A percentile compares a stretch with the other conserved stretches of the same genome.
These are phyloP conservation scores for Boletellus ananas DNA, from an alignment of 768 basidiomycete genomes.

Conservation along the genomic window DNA sequence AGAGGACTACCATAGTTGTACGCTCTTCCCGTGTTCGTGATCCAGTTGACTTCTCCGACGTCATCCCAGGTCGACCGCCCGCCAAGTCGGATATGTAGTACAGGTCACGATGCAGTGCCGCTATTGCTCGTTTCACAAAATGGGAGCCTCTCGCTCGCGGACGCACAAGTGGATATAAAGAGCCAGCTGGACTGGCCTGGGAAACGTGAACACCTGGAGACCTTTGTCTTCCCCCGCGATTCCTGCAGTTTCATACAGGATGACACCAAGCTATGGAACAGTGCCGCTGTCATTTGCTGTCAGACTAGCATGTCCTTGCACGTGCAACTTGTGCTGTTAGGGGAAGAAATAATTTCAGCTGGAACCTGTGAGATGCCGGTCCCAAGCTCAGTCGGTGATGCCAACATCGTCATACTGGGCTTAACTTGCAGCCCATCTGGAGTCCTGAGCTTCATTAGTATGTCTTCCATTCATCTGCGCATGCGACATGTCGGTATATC, in stretches of 20 bases:
- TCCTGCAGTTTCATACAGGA: conserved; percentile 28
- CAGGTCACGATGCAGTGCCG: conserved; percentile 22
- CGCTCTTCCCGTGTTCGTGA: conserved; percentile 23
- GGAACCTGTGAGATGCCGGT: conserved; percentile 25
- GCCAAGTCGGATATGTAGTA: conserved; percentile 37
- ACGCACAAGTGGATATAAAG: conserved; percentile 27
- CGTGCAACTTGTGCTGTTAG: conserved; percentile 20
- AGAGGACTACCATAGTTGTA: conserved; percentile 45
- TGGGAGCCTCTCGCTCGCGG: conserved; percentile 33
- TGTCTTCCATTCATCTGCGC: conserved; percentile 12
- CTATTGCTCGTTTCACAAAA: conserved; percentile 33
- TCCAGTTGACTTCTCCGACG: conserved; percentile 6
- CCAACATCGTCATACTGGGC: conserved; percentile 1
- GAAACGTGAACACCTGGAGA: conserved; percentile 25
- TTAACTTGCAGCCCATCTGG: conserved; percentile 42
- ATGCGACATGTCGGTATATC: not conserved
- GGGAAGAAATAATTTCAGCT: conserved; percentile 13
- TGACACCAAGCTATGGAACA: conserved; percentile 1
- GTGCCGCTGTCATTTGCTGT: conserved; percentile 24
- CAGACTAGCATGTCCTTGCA: conserved; percentile 14
- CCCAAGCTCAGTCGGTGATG: not conserved
- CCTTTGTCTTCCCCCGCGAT: conserved; percentile 28
- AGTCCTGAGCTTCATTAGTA: conserved; percentile 48
- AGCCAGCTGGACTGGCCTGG: conserved; percentile 25
- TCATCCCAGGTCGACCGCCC: conserved; percentile 40